Conservation (phyloP, 176 grass and related monocot species). For the Oryza meridionalis region DNA sequence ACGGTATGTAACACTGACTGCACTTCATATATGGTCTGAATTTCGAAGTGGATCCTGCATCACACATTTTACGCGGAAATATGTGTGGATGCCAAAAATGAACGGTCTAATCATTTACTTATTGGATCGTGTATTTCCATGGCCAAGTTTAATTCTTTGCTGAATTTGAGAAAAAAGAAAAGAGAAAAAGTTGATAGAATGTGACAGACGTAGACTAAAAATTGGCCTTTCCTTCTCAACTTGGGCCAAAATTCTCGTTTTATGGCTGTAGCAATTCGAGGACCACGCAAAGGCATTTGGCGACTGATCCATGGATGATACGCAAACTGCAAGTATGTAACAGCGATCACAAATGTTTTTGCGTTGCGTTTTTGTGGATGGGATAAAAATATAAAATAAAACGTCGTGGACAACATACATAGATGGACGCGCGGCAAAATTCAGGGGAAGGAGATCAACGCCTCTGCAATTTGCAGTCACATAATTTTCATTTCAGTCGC, state of each 20-base stretch:
- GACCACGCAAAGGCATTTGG: background rate
- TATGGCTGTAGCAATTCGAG: background rate
- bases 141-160: background rate
- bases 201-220: background rate
- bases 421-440: too few relatives aligned
- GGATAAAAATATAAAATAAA: too few relatives aligned
- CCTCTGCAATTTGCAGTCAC: too few relatives aligned
- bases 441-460: too few relatives aligned
- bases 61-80: background rate
- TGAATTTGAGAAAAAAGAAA: background rate
- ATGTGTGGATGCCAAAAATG: background rate
- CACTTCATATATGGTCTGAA: background rate
- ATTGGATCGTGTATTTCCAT: background rate
- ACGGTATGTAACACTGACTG: background rate
- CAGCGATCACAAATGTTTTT: too few relatives aligned
- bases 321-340: too few relatives aligned
- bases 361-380: too few relatives aligned
- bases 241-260: background rate
- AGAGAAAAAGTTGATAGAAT: background rate
- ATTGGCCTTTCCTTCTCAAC: background rate
- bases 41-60: background rate
- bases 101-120: background rate
- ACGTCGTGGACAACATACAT: too few relatives aligned
- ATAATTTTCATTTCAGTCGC: too few relatives aligned
- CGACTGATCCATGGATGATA: too few relatives aligned